Evolutionary conservation across 2,329 filamentous ascomycete species (phyloP).

Genomic region (Beauveria sp.): DNA sequence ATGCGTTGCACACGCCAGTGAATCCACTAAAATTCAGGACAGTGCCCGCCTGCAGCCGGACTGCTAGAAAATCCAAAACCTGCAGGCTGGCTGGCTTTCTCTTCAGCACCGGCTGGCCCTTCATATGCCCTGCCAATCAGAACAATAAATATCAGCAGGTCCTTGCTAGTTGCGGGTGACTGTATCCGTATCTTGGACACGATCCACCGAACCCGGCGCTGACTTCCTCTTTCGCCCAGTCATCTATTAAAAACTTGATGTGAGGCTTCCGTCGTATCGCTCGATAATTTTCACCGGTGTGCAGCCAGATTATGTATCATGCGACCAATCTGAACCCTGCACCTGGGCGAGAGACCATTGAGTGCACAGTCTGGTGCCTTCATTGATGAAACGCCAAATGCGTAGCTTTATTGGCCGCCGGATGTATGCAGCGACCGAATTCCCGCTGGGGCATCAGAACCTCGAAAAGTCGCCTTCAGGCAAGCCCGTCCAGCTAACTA

Average conservation of each 20-base stretch:
- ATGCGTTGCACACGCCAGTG: not conserved
- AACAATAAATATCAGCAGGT: not conserved
- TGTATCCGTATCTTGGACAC: not conserved
- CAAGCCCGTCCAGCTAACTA: not conserved
- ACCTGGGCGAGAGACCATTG: not conserved
- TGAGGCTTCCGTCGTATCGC: not conserved
- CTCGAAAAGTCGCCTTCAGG: not conserved
- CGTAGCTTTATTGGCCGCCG: not conserved
- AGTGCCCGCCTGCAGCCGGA: not conserved
- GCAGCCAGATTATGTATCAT: not conserved
- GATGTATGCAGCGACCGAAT: not conserved
- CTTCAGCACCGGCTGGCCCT: not conserved
- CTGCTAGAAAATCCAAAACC: not conserved
- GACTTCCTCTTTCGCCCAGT: not conserved
- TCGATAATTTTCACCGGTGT: not conserved
- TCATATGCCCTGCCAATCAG: not conserved
- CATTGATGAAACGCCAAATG: not conserved
- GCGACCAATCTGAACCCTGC: not conserved
- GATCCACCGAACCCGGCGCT: not conserved
- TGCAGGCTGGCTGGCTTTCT: not conserved
- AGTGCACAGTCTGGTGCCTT: not conserved
- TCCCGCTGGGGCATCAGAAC: not conserved
- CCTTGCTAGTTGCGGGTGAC: not conserved
- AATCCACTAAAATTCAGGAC: not conserved
- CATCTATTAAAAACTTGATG: not conserved